Conservation (phyloP, 768 basidiomycete genomes). For the Lactarius pseudohatsudake region DNA sequence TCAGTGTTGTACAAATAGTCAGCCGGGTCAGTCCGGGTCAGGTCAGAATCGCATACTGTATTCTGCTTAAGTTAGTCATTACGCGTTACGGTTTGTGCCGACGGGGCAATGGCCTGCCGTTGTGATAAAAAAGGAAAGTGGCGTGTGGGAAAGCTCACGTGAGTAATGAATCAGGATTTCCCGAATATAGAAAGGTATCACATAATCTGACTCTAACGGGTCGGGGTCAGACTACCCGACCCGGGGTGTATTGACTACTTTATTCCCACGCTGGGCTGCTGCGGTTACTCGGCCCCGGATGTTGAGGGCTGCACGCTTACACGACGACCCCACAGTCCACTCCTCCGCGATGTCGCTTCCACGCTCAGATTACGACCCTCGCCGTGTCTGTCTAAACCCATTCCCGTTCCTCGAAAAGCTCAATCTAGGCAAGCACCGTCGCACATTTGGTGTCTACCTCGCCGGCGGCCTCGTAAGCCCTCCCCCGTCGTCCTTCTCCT, state of each 20-base stretch:
- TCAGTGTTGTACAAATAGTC: too few species aligned
- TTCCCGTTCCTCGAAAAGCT: constrained; percentile 59
- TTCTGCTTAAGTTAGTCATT: too few species aligned
- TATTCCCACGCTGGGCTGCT: constrained; percentile 11
- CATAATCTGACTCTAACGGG: too few species aligned
- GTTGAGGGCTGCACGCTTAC: not conserved
- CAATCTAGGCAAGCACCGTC: constrained; percentile 70
- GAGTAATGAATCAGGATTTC: too few species aligned
- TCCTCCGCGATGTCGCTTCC: constrained; percentile 55
- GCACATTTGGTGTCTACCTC: constrained; percentile 85
- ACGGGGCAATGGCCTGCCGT: too few species aligned
- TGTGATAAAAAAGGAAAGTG: too few species aligned
- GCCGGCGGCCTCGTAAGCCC: constrained; percentile 85
- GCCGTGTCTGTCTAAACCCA: constrained; percentile 83
- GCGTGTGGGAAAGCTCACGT: too few species aligned
- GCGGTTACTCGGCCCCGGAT: not conserved
- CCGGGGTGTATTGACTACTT: not conserved
- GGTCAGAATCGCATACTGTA: too few species aligned
- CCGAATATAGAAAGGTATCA: too few species aligned
- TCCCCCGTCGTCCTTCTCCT: constrained; percentile 12
- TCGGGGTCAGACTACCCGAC: too few species aligned
- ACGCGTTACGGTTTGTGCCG: too few species aligned
- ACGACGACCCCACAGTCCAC: not conserved
- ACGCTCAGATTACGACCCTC: constrained; percentile 77
- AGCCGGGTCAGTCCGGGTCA: too few species aligned